phyloP scores from a whole-genome alignment of 148 eudicot genomes.

The Diospyros kaki region DNA sequence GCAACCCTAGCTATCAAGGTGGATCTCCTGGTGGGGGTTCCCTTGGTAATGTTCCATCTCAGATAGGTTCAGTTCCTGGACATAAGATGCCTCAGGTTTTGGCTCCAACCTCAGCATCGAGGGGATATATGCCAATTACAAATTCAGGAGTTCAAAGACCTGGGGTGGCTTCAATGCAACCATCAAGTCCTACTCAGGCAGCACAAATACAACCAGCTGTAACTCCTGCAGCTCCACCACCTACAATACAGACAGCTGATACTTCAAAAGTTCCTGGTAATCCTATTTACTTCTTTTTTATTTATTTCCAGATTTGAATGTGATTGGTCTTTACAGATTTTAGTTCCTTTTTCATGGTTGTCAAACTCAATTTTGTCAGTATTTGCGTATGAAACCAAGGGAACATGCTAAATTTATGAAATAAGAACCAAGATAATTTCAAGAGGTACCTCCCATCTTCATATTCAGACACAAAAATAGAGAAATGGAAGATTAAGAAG shows the following conservation, averaged over 20 bases:
- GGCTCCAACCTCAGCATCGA: constrained; percentile 42
- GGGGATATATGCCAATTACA: constrained; percentile 74
- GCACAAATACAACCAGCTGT: constrained; percentile 46
- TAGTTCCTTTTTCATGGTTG: background rate
- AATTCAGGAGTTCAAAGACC: constrained; percentile 63
- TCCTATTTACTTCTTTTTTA: background rate
- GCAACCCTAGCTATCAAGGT: constrained; percentile 50
- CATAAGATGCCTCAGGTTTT: constrained; percentile 59
- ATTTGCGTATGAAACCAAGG: background rate
- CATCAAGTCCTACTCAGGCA: constrained; percentile 67
- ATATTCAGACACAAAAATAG: too few species aligned
- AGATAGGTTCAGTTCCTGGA: constrained; percentile 43
- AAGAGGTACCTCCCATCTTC: too few species aligned
- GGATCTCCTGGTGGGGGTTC: constrained; percentile 54
- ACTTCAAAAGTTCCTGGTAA: constrained; percentile 92
- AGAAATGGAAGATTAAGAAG: too few species aligned
- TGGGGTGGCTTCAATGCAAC: constrained; percentile 60
- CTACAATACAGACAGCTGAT: constrained; percentile 88
- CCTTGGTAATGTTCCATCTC: constrained; percentile 55
- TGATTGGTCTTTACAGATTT: background rate
- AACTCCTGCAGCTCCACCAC: constrained; percentile 82
- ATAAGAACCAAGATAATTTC: too few species aligned
- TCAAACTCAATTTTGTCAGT: background rate
- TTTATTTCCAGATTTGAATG: background rate
- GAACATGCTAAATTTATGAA: too few species aligned